phyloP scores from a whole-genome alignment of 495 filamentous ascomycete genomes.

The Jackrogersella minutella region DNA sequence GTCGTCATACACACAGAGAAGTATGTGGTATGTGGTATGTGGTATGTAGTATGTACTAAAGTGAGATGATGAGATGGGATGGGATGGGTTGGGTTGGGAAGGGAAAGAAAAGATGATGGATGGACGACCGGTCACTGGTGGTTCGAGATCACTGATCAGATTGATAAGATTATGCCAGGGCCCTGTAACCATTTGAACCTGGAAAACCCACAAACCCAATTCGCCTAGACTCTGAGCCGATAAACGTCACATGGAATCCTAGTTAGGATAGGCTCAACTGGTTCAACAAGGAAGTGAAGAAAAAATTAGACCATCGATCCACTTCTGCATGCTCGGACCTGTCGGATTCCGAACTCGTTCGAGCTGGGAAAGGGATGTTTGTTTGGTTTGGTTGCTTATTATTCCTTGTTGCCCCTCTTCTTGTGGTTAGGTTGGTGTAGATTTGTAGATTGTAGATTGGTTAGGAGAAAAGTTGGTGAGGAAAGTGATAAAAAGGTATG shows the following conservation, averaged over 20 bases:
- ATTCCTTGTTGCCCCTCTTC: neutral
- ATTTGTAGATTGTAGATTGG: neutral
- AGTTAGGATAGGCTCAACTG: conserved; percentile 20
- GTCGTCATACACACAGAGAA: conserved; percentile 12
- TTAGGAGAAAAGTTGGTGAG: neutral
- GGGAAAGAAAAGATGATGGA: conserved; percentile 2
- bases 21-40: neutral
- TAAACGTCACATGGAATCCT: conserved; percentile 34
- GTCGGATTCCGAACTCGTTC: conserved; percentile 40
- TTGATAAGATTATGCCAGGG: conserved; percentile 53
- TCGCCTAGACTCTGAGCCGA: conserved; percentile 26
- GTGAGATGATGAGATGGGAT: conserved; percentile 1
- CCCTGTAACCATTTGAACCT: no score
- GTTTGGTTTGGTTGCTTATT: neutral
- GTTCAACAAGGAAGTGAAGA: conserved; percentile 5
- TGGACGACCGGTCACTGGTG: conserved; percentile 22
- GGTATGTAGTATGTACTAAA: neutral
- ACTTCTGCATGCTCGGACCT: conserved; percentile 35
- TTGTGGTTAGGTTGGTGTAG: neutral
- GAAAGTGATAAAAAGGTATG: no score
- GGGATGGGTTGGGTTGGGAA: neutral
- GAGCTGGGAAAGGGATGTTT: neutral
- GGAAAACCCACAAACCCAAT: conserved; percentile 12
- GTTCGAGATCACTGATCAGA: conserved; percentile 49
- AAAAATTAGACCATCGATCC: conserved; percentile 29